Evolutionary conservation across 768 basidiomycete genomes (phyloP).

Genomic region (Calocybe cyanea): DNA sequence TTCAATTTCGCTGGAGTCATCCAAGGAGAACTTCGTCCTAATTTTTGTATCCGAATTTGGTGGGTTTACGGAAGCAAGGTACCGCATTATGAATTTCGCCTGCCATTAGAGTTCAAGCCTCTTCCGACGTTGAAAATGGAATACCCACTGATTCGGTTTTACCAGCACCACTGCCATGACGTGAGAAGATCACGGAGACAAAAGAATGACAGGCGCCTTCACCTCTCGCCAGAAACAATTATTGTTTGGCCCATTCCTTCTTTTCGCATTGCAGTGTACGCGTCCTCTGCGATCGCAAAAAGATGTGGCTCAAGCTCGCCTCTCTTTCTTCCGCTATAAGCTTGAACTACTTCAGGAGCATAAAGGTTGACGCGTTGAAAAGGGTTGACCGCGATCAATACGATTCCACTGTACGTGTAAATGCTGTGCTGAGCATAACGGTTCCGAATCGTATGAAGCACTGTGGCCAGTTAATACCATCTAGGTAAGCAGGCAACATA

Average conservation of each 20-base stretch:
- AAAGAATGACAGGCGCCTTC: slow-evolving; percentile 18
- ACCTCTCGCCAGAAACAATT: slow-evolving; percentile 98
- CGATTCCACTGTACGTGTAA: slow-evolving; percentile 98
- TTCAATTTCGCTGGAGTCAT: slow-evolving; percentile 92
- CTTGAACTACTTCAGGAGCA: slow-evolving; percentile 95
- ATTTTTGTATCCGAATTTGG: slow-evolving; percentile 55
- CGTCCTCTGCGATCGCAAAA: slow-evolving; percentile 99
- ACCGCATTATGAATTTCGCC: slow-evolving; percentile 99
- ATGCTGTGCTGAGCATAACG: slow-evolving; percentile 97
- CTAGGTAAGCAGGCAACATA: neutral
- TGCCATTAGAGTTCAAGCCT: slow-evolving; percentile 24
- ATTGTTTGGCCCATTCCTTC: slow-evolving; percentile 96
- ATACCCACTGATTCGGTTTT: slow-evolving; percentile 89
- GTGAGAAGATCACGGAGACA: slow-evolving; percentile 16
- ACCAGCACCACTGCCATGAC: slow-evolving; percentile 81
- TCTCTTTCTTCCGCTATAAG: slow-evolving; percentile 86
- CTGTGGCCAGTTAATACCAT: slow-evolving; percentile 33
- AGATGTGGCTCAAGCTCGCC: slow-evolving; percentile 97
- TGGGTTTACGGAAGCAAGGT: slow-evolving; percentile 96
- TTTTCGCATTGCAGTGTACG: slow-evolving; percentile 94
- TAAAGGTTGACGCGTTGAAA: slow-evolving; percentile 97
- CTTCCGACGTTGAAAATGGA: neutral
- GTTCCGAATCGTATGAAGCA: slow-evolving; percentile 94
- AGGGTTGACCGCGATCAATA: slow-evolving; percentile 97
- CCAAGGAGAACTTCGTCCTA: slow-evolving; percentile 70